Percentiles rank a stretch among this genome's conserved stretches.
Evolutionary conservation across 495 filamentous ascomycete genomes (phyloP).

Genomic region (Venustampulla echinocandica): DNA sequence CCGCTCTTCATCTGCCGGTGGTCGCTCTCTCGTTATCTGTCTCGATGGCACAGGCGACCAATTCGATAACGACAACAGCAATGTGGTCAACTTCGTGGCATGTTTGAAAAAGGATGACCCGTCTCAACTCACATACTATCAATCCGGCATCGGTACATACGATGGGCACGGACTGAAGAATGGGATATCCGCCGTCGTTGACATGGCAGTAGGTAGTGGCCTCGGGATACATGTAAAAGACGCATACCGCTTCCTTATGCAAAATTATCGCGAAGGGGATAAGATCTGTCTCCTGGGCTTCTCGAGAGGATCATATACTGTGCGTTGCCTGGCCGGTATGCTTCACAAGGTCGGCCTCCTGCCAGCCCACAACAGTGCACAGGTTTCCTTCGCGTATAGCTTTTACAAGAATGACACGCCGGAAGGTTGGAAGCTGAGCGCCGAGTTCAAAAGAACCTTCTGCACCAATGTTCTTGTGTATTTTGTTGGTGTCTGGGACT

Average conservation of each 20-base stretch:
- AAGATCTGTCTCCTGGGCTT: slow-evolving; percentile 33
- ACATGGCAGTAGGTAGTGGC: slow-evolving; percentile 32
- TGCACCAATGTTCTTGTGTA: slow-evolving; percentile 31
- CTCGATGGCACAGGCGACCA: slow-evolving; percentile 34
- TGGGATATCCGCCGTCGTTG: slow-evolving; percentile 26
- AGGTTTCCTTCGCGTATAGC: slow-evolving; percentile 32
- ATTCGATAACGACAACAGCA: slow-evolving; percentile 34
- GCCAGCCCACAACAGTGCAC: slow-evolving; percentile 27
- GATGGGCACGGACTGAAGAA: slow-evolving; percentile 27
- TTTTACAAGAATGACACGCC: slow-evolving; percentile 31
- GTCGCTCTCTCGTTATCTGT: slow-evolving; percentile 30
- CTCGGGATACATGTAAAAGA: slow-evolving; percentile 31
- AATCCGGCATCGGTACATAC: slow-evolving; percentile 35
- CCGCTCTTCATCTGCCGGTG: slow-evolving; percentile 6
- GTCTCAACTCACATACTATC: slow-evolving; percentile 32
- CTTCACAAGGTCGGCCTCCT: slow-evolving; percentile 31
- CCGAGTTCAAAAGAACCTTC: slow-evolving; percentile 33
- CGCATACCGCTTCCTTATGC: slow-evolving; percentile 32
- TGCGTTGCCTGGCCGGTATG: slow-evolving; percentile 25
- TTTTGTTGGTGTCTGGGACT: slow-evolving; percentile 33
- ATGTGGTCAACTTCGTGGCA: slow-evolving; percentile 32
- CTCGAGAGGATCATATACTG: slow-evolving; percentile 33
- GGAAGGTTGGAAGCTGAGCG: slow-evolving; percentile 29
- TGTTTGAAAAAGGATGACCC: slow-evolving; percentile 32
- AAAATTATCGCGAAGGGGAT: slow-evolving; percentile 32